Evolutionary conservation across 768 basidiomycete genomes (phyloP).

Genomic region (Tricholoma hemisulphureum): DNA sequence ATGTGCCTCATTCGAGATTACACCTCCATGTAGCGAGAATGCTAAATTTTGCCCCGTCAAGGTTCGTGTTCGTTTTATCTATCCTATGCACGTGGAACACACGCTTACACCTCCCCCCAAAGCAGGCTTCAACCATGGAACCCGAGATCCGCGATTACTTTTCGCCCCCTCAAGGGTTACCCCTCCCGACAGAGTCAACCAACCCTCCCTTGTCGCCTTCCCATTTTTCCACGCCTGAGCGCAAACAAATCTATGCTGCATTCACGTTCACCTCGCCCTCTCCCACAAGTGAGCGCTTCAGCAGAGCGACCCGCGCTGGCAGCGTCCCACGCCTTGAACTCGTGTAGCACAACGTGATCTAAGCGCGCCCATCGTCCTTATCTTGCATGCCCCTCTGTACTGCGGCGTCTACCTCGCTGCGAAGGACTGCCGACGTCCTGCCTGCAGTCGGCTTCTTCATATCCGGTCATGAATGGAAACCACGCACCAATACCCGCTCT

Average conservation of each 20-base stretch:
- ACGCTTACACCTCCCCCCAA: constrained; percentile 1
- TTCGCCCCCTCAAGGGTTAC: constrained; percentile 33
- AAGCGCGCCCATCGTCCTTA: no score
- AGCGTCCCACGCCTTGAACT: constrained; percentile 27
- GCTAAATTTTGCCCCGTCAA: constrained; percentile 44
- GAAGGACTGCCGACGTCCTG: not conserved
- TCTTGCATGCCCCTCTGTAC: not conserved
- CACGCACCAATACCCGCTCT: not conserved
- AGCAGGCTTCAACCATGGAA: constrained; percentile 53
- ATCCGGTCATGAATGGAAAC: not conserved
- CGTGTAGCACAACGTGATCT: constrained; percentile 14
- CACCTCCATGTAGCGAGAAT: constrained; percentile 32
- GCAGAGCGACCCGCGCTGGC: constrained; percentile 37
- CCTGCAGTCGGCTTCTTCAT: not conserved
- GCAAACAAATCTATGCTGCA: constrained; percentile 66
- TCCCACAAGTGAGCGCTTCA: constrained; percentile 54
- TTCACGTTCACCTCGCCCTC: constrained; percentile 82
- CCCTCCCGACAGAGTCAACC: constrained; percentile 27
- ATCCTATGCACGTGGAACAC: constrained; percentile 10
- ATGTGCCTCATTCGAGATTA: constrained; percentile 30
- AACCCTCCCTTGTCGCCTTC: constrained; percentile 27
- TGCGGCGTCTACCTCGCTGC: not conserved
- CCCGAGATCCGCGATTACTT: constrained; percentile 60
- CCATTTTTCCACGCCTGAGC: constrained; percentile 68
- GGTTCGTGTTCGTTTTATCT: constrained; percentile 28